Evolutionary conservation across 768 basidiomycete genomes (phyloP).

Genomic region (Boletus rubroflammeus): DNA sequence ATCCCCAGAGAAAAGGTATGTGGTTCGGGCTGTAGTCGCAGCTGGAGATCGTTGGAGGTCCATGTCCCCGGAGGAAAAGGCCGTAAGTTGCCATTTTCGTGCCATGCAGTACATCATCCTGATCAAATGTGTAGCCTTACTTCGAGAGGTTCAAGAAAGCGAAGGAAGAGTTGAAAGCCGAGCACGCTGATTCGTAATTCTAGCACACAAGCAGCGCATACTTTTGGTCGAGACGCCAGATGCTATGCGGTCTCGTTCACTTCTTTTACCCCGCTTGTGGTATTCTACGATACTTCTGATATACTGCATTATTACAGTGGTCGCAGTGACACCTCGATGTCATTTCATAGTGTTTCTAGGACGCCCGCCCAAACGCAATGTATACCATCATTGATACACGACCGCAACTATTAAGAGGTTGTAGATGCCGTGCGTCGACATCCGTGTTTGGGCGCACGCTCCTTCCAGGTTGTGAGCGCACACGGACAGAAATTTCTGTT

Average conservation of each 20-base stretch:
- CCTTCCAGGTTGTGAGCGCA: background rate
- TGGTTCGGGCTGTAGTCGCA: constrained; percentile 5
- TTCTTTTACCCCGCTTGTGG: background rate
- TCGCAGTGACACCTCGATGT: background rate
- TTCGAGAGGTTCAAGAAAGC: constrained; percentile 14
- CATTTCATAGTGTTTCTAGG: constrained; percentile 4
- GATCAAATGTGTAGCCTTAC: constrained; percentile 19
- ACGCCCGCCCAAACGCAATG: background rate
- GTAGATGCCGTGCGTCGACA: background rate
- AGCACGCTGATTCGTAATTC: constrained; percentile 6
- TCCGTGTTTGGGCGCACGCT: background rate
- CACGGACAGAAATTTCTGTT: background rate
- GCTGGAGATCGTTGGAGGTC: constrained; percentile 30
- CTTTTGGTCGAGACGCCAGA: background rate
- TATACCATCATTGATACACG: background rate
- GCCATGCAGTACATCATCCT: background rate
- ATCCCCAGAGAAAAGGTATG: background rate
- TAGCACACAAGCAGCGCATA: background rate
- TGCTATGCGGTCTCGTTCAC: constrained; percentile 5
- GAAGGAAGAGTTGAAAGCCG: constrained; percentile 11
- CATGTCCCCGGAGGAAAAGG: constrained; percentile 32
- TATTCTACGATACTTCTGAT: constrained; percentile 5
- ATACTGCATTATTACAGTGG: constrained; percentile 10
- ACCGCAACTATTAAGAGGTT: background rate
- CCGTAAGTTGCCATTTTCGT: constrained; percentile 15